A percentile compares a stretch with the other conserved stretches of the same genome.
phyloP scores from a whole-genome alignment of 1,284 basidiomycete species.

The Xerocomus minutiporus region DNA sequence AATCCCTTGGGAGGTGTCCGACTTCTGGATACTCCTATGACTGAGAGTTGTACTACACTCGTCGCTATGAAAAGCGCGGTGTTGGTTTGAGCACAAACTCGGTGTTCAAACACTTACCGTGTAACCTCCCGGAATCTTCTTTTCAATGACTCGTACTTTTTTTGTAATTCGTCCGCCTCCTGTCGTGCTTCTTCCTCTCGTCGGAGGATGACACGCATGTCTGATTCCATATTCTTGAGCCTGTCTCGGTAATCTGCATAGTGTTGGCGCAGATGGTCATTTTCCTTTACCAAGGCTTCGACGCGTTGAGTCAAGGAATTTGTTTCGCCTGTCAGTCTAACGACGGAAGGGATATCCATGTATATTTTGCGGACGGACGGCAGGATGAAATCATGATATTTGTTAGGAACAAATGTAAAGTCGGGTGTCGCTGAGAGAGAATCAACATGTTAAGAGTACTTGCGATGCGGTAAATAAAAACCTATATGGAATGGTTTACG shows the following conservation, averaged over 20 bases:
- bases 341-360: conserved; percentile 38
- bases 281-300: conserved; percentile 36
- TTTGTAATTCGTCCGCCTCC: conserved; percentile 29
- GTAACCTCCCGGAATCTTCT: conserved; percentile 14
- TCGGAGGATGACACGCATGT: conserved; percentile 33
- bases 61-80: conserved; percentile 8
- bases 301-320: conserved; percentile 35
- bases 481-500: conserved; percentile 51
- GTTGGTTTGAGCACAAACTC: background rate
- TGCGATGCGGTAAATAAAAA: conserved; percentile 24
- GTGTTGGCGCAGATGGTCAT: conserved; percentile 38
- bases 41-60: conserved; percentile 2
- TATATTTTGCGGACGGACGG: conserved; percentile 55
- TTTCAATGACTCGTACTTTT: conserved; percentile 28
- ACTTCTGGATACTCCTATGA: conserved; percentile 9
- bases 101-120: conserved; percentile 16
- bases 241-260: conserved; percentile 36
- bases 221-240: conserved; percentile 30
- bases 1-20: conserved; percentile 10
- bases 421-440: conserved; percentile 34
- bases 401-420: conserved; percentile 51
- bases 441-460: background rate
- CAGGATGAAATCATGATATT: conserved; percentile 56
- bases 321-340: conserved; percentile 30
- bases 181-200: conserved; percentile 27